Conservation (phyloP, 2,329 filamentous ascomycete species). For the Aspergillus clavatus region DNA sequence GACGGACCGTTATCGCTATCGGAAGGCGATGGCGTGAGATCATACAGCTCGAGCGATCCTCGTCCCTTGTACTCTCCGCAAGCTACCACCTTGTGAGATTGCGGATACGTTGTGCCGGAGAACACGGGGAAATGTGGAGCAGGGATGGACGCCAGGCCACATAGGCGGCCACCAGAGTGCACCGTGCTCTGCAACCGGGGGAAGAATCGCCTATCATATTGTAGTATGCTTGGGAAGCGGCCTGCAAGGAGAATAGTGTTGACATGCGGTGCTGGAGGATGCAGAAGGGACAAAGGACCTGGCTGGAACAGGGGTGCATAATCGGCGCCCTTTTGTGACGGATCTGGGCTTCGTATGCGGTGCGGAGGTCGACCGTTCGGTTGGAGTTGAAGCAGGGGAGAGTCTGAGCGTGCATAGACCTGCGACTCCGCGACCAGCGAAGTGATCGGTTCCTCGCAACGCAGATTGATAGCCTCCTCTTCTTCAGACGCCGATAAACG, state of each 20-base stretch:
- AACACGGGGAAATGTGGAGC: slow-evolving; percentile 48
- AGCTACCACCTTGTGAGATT: slow-evolving; percentile 65
- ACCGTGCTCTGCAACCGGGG: slow-evolving; percentile 71
- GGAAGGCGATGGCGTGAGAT: slow-evolving; percentile 29
- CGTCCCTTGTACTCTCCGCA: slow-evolving; percentile 89
- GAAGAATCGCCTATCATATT: slow-evolving; percentile 85
- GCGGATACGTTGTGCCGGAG: slow-evolving; percentile 41
- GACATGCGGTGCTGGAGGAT: slow-evolving; percentile 60
- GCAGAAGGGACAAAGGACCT: slow-evolving; percentile 75
- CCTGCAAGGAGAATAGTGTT: slow-evolving; percentile 86
- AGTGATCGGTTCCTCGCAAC: slow-evolving; percentile 28
- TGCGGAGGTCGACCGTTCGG: slow-evolving; percentile 33
- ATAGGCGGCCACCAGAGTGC: slow-evolving; percentile 76
- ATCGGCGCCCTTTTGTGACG: slow-evolving; percentile 32
- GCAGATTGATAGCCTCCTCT: slow-evolving; percentile 31
- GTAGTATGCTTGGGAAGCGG: slow-evolving; percentile 79
- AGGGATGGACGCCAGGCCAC: slow-evolving; percentile 63
- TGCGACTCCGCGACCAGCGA: slow-evolving; percentile 25
- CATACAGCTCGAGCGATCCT: slow-evolving; percentile 82
- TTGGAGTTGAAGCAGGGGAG: slow-evolving; percentile 28
- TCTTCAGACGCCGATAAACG: slow-evolving; percentile 43
- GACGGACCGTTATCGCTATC: slow-evolving; percentile 22
- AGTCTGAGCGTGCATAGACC: slow-evolving; percentile 31
- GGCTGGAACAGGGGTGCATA: slow-evolving; percentile 75
- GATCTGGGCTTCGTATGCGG: slow-evolving; percentile 34